Conservation (phyloP, 768 basidiomycete genomes). For the Termitomyces titanicus region DNA sequence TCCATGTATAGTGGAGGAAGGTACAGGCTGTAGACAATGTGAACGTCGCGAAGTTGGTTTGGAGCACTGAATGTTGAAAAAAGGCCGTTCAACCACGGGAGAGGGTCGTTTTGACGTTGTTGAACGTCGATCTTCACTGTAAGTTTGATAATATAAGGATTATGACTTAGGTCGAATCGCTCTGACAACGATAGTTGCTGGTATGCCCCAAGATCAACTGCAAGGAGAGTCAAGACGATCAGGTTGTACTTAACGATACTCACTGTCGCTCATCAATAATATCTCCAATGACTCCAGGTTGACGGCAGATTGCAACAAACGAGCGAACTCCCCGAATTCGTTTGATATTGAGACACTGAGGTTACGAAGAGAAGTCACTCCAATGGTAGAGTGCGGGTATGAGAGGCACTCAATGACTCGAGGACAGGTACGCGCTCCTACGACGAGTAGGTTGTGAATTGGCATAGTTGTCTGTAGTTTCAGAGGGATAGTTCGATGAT, state of each 20-base stretch:
- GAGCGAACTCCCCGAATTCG: conserved; percentile 22
- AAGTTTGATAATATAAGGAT: conserved; percentile 18
- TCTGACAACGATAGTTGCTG: conserved; percentile 14
- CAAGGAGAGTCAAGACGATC: not conserved
- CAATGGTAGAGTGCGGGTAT: conserved; percentile 17
- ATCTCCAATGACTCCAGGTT: conserved; percentile 20
- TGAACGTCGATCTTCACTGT: conserved; percentile 24
- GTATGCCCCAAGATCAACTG: conserved; percentile 19
- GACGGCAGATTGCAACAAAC: conserved; percentile 20
- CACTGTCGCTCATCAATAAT: conserved; percentile 23
- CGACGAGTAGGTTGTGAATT: not conserved
- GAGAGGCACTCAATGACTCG: conserved; percentile 20
- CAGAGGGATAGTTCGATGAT: not conserved
- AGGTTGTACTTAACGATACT: not conserved
- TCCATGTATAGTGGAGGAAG: conserved; percentile 29
- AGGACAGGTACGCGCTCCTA: conserved; percentile 23
- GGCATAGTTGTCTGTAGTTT: not conserved
- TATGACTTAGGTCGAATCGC: conserved; percentile 21
- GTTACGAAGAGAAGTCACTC: conserved; percentile 17
- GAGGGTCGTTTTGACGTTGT: conserved; percentile 24
- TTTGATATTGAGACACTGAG: conserved; percentile 23
- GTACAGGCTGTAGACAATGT: conserved; percentile 23
- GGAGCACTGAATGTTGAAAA: conserved; percentile 17
- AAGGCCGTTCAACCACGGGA: conserved; percentile 23
- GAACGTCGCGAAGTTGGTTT: conserved; percentile 16